A percentile compares a stretch with the other conserved stretches of the same genome.
Conservation (phyloP, 495 filamentous ascomycete genomes). For the Chlorociboria aeruginascens region DNA sequence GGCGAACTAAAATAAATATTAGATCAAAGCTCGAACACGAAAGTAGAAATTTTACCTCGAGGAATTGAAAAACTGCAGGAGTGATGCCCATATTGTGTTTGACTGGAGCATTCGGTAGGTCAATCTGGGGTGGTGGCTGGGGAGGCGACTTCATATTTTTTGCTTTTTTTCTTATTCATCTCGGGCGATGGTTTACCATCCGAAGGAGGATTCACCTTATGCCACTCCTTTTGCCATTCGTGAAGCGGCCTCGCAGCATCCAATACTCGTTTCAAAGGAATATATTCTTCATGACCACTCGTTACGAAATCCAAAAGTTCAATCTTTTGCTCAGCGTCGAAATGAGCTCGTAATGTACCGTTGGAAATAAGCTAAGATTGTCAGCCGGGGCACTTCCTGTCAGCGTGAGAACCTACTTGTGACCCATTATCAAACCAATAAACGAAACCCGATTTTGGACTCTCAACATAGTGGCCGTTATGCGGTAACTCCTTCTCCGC, state of each 20-base stretch:
- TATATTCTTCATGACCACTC: constrained; percentile 52
- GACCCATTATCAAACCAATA: constrained; percentile 64
- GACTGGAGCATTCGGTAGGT: constrained; percentile 51
- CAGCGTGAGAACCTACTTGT: constrained; percentile 41
- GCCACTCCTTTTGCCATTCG: constrained; percentile 44
- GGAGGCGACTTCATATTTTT: constrained; percentile 34
- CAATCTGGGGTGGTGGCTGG: constrained; percentile 40
- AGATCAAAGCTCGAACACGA: constrained; percentile 1
- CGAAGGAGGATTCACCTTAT: constrained; percentile 30
- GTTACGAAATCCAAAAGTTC: constrained; percentile 61
- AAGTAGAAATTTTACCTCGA: constrained; percentile 42
- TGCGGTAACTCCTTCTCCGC: constrained; percentile 44
- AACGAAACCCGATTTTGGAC: constrained; percentile 48
- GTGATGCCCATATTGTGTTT: constrained; percentile 48
- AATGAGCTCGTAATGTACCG: constrained; percentile 50
- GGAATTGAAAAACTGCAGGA: constrained; percentile 48
- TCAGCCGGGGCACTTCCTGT: not conserved
- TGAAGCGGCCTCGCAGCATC: constrained; percentile 41
- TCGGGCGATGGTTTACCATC: constrained; percentile 63
- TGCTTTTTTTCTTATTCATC: constrained; percentile 56
- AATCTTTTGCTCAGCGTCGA: constrained; percentile 57
- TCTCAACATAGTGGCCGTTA: constrained; percentile 54
- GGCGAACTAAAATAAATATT: constrained; percentile 37
- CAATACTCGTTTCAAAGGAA: constrained; percentile 44
- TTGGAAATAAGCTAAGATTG: constrained; percentile 45